phyloP scores from a whole-genome alignment of 2,329 filamentous ascomycete species.

The Monilinia fructicola region DNA sequence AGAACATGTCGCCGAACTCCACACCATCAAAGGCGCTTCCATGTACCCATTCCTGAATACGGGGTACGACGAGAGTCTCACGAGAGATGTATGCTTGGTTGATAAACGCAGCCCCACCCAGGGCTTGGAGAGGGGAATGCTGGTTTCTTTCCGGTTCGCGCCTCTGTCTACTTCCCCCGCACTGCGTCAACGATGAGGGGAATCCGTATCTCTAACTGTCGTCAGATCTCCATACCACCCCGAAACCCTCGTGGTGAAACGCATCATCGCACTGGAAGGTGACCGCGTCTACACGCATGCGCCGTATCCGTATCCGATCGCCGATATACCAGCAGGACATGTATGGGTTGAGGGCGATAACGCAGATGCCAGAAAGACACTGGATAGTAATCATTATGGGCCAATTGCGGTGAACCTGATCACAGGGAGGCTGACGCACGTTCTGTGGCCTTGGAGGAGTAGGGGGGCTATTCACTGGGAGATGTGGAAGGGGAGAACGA shows the following conservation, averaged over 20 bases:
- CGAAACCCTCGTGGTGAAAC: conserved; percentile 71
- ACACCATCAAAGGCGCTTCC: conserved; percentile 59
- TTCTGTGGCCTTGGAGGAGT: conserved; percentile 67
- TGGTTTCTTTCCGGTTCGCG: conserved; percentile 67
- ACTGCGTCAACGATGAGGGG: background rate
- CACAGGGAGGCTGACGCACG: conserved; percentile 69
- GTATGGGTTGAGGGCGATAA: conserved; percentile 92
- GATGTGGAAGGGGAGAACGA: conserved; percentile 47
- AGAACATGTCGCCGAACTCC: conserved; percentile 58
- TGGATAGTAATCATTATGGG: conserved; percentile 89
- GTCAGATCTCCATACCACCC: conserved; percentile 69
- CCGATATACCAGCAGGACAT: conserved; percentile 76
- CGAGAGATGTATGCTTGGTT: conserved; percentile 57
- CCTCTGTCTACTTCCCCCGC: background rate
- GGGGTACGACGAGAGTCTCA: conserved; percentile 56
- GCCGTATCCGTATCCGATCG: conserved; percentile 51
- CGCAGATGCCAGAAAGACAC: conserved; percentile 58
- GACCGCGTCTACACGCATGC: conserved; percentile 68
- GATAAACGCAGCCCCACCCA: conserved; percentile 59
- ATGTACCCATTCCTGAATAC: conserved; percentile 79
- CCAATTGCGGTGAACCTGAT: conserved; percentile 76
- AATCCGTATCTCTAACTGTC: background rate
- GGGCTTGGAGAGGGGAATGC: conserved; percentile 66
- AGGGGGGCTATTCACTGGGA: conserved; percentile 58
- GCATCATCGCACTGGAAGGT: conserved; percentile 77